phyloP scores from a whole-genome alignment of 805 yeast genomes.

The Metschnikowia anglica region DNA sequence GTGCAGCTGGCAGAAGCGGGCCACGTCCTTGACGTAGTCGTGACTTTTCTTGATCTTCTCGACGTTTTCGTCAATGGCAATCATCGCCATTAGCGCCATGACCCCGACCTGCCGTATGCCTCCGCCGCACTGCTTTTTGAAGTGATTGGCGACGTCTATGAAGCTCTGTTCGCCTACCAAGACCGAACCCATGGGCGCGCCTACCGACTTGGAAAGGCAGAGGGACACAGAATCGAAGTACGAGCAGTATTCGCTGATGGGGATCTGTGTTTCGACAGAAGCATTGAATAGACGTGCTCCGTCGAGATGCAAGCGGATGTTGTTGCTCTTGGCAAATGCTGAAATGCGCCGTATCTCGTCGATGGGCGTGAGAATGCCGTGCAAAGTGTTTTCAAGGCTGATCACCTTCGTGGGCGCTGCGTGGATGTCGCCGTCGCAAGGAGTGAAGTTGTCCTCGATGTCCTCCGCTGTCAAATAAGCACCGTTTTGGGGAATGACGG shows the following conservation, averaged over 20 bases:
- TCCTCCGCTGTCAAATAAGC: conserved; percentile 78
- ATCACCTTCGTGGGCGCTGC: conserved; percentile 84
- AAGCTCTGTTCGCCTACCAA: conserved; percentile 64
- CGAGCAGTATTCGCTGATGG: conserved; percentile 67
- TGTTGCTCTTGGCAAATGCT: conserved; percentile 61
- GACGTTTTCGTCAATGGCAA: conserved; percentile 74
- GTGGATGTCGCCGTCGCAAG: conserved; percentile 82
- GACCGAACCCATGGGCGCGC: conserved; percentile 92
- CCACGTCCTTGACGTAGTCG: conserved; percentile 51
- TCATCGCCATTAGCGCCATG: conserved; percentile 75
- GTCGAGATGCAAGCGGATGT: conserved; percentile 73
- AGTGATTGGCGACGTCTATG: conserved; percentile 73
- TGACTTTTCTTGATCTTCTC: conserved; percentile 52
- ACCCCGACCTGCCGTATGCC: conserved; percentile 89
- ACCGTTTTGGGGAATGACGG: conserved; percentile 79
- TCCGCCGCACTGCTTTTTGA: conserved; percentile 91
- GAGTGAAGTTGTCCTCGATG: conserved; percentile 55
- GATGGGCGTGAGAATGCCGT: conserved; percentile 77
- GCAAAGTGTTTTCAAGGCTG: conserved; percentile 84
- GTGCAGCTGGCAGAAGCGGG: conserved; percentile 48
- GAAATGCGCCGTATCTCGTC: conserved; percentile 74
- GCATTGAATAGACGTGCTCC: conserved; percentile 98
- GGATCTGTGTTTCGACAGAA: conserved; percentile 66
- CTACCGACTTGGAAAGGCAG: conserved; percentile 85
- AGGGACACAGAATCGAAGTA: conserved; percentile 86